Base-by-base conservation (phyloP, 1,284 basidiomycete species). In the Ceratobasidium sp. region DNA sequence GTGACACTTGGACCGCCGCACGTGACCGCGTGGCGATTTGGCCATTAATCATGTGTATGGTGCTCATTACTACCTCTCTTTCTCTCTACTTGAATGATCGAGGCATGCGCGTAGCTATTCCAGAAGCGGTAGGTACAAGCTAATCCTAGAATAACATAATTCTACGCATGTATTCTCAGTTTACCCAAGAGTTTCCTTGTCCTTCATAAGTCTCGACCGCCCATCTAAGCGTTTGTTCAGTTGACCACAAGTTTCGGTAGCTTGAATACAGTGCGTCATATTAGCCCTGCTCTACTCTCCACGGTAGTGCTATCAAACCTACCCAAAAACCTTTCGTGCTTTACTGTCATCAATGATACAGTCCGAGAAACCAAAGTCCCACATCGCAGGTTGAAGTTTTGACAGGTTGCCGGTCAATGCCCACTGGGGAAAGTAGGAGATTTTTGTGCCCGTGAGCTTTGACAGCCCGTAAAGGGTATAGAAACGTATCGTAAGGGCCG, bases 161-260 rank as follows among this genome's bases (percentile, higher is more conserved):
- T 60, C 20, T 47, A 11, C 63, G 63, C 63, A 49, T 65, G 31
- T n/a, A 49, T 8, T 17, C 23, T 31, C 49, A 65, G 26, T 58
- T 42, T 4, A 26, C n/a, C n/a, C n/a, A n/a, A n/a, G n/a, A n/a
- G n/a, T n/a, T n/a, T n/a, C n/a, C 17, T 11, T 37, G 2, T 8
- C 68, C 68, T 71, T 60, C 68, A 17, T 60, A 39, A 11, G 35
- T 68, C 1, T 71, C 68, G 26, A 71, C 54, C 10, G 39, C 49
- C 68, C 68, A 71, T 28, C 60, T 71, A n/a, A 71, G 17, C 35
- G 68, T 71, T 33, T 71, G 68, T 5, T 54, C 54, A 17, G 53
- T 71, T 5, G 68, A 71, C 68, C 68, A 71, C 8, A 58, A 47
- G 33, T 71, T 71, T 42, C 68, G 68, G 26, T 56, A 56, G 53